A percentile compares a stretch with the other conserved stretches of the same genome.
phyloP scores from a whole-genome alignment of 345 rosid genomes.

The Aethionema arabicum region DNA sequence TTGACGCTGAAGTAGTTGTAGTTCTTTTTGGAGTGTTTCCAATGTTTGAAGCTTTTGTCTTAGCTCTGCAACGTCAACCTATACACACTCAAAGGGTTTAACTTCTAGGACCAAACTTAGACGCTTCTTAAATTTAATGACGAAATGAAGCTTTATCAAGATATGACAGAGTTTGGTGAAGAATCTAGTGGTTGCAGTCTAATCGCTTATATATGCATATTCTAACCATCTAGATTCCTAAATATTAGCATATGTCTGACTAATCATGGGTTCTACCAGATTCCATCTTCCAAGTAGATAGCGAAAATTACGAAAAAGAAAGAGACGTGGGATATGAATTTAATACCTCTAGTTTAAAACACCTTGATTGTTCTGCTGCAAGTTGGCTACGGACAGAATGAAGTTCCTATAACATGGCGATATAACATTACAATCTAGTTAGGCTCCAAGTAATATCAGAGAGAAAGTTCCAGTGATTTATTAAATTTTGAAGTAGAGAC shows the following conservation, averaged over 20 bases:
- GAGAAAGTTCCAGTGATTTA: neutral
- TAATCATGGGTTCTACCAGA: conserved; percentile 1
- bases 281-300: neutral
- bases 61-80: conserved; percentile 97
- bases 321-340: conserved; percentile 15
- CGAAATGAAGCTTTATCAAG: neutral
- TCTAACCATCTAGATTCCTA: conserved; percentile 1
- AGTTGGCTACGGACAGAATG: conserved; percentile 95
- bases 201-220: neutral
- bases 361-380: conserved; percentile 93
- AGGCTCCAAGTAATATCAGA: neutral
- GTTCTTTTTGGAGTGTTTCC: conserved; percentile 86
- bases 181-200: neutral
- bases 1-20: conserved; percentile 88
- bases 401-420: conserved; percentile 61
- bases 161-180: conserved; percentile 8
- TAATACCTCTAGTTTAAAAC: conserved; percentile 94
- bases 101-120: neutral
- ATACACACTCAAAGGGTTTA: conserved; percentile 21
- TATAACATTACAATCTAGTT: neutral
- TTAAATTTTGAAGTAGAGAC: too few species aligned
- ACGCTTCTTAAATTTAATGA: neutral
- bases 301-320: neutral
- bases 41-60: conserved; percentile 88
- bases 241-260: neutral